Percentiles rank a stretch among this genome's conserved stretches.
Evolutionary conservation across 257 asterid species (phyloP).

Genomic region (Lithospermum erythrorhizon): DNA sequence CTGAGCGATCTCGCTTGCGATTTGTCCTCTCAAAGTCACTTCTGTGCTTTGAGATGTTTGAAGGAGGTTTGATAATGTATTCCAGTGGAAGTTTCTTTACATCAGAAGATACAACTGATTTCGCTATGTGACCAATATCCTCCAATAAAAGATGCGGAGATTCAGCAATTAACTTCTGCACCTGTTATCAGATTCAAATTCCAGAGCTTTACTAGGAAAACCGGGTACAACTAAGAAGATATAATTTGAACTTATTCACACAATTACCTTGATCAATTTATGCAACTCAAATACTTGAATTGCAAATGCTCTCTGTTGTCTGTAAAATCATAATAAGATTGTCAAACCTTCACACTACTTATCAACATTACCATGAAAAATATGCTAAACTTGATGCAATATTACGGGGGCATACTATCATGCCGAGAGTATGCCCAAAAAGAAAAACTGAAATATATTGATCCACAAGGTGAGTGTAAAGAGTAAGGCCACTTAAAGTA

Average conservation of each 20-base stretch:
- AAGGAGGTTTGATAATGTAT: constrained; percentile 22
- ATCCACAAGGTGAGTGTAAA: too few relatives aligned
- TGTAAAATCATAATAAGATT: constrained; percentile 17
- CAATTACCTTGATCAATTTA: constrained; percentile 57
- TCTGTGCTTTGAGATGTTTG: constrained; percentile 29
- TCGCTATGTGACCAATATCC: constrained; percentile 27
- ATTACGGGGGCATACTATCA: too few relatives aligned
- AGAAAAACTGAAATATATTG: too few relatives aligned
- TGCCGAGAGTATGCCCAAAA: too few relatives aligned
- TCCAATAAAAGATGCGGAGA: constrained; percentile 52
- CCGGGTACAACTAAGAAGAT: neutral
- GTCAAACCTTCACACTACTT: neutral
- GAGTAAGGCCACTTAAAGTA: too few relatives aligned
- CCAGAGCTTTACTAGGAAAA: neutral
- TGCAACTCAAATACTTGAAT: constrained; percentile 96
- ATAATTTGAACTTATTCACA: neutral
- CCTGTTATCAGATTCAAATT: constrained; percentile 30
- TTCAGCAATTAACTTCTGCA: constrained; percentile 61
- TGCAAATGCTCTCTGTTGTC: constrained; percentile 87
- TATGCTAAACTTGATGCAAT: too few relatives aligned
- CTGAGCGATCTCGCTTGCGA: constrained; percentile 46
- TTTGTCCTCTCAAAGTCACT: constrained; percentile 25
- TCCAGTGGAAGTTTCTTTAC: constrained; percentile 38
- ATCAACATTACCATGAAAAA: neutral
- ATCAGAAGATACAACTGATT: constrained; percentile 30